Base-by-base conservation (phyloP, 306 rosid species). In the Arachis stenosperma region DNA sequence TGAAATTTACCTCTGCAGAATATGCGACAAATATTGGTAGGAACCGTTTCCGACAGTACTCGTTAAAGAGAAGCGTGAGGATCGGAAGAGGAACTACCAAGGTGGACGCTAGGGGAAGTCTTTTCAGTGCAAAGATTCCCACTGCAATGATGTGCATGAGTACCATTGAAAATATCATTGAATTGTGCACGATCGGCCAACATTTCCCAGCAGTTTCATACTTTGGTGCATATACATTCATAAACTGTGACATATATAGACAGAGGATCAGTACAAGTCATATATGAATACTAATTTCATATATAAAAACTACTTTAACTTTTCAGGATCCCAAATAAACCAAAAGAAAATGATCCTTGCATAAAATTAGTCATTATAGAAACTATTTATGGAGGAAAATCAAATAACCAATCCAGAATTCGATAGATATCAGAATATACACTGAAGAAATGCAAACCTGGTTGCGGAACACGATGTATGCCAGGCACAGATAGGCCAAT, bases 1-100 rank as follows among this genome's bases (percentile, higher is more conserved):
- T 74, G 61, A 65, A 71, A 81, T 85, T 59, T 81, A 91, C 99
- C 93, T 89, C 99, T 3, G 90, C 88, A 29, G 99, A 83, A 86
- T 90, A 94, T 51, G 85, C 88, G 47, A 76, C 57, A 57, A 76
- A 94, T 67, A 84, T 84, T 17, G 99, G 96, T 2, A 88, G 90
- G 87, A 94, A 94, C 54, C 99, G 88, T 83, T 94, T 91, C 42
- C 95, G 96, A 82, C 99, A 94, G 86, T 94, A 94, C 79, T 87
- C 95, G 1, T 94, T 91, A 44, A 94, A 94, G 22, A 94, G 88
- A 73, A 94, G 99, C 0, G 97, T 94, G 61, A 91, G 86, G 70
- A 88, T 9, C 3, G 99, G 96, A 61, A 94, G 90, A 69, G 99
- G 99, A 67, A 91, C 27, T 6, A 53, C 63, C 70, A 84, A 71